These are phyloP conservation scores for Gonapodya sp. DNA, from an alignment of 192 early-diverging fungal genomes.

Conservation along the genomic window DNA sequence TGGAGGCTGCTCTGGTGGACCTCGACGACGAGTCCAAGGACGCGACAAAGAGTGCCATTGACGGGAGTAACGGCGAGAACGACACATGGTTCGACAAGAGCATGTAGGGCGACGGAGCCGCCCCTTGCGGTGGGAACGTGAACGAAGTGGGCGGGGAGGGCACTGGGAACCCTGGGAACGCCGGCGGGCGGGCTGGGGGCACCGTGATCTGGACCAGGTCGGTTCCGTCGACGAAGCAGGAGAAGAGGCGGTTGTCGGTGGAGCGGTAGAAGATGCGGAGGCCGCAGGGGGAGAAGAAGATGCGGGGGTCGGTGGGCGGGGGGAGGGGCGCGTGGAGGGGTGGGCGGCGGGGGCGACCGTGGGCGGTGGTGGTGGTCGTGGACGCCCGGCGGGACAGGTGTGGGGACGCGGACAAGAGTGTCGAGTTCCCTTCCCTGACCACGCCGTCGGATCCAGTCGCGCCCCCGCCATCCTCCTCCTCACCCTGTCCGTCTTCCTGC, in stretches of 20 bases:
- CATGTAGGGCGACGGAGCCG: neutral
- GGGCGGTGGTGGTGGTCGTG: neutral
- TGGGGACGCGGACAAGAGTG: neutral
- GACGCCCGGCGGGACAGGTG: neutral
- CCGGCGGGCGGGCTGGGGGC: too few species aligned
- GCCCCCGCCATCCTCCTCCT: too few species aligned
- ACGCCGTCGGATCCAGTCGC: too few species aligned
- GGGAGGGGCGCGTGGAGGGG: neutral
- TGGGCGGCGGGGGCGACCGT: neutral
- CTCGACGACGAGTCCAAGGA: neutral
- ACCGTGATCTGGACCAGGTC: neutral
- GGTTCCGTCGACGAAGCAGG: neutral
- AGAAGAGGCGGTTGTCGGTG: neutral
- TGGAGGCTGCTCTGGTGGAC: too few species aligned
- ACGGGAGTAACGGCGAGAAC: neutral
- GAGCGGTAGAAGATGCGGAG: neutral
- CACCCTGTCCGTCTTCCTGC: too few species aligned
- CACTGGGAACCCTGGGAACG: neutral
- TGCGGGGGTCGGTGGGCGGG: neutral
- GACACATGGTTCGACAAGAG: neutral
- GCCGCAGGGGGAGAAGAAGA: neutral
- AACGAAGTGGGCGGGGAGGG: neutral
- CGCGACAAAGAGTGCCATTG: neutral
- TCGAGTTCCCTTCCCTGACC: too few species aligned
- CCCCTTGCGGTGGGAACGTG: neutral